These are phyloP conservation scores for Cyclotella choctawhatcheeana DNA, from an alignment of 108 stramenopile genomes.

Conservation along the genomic window DNA sequence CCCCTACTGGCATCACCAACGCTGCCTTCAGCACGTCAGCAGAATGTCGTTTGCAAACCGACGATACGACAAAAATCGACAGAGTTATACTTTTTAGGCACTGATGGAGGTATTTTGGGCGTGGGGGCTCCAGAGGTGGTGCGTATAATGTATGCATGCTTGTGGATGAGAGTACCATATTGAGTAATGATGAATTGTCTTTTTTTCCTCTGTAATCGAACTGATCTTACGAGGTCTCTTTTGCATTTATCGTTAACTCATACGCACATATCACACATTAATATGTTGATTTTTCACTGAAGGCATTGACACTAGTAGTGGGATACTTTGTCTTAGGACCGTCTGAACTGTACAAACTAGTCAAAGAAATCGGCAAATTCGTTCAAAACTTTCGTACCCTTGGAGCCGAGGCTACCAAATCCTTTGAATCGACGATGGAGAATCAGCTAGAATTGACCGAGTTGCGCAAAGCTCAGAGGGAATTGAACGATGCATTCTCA, in stretches of 20 bases:
- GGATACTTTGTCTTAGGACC: conserved; percentile 92
- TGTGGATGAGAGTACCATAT: too few relatives aligned
- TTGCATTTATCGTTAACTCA: not conserved
- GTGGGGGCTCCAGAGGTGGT: conserved; percentile 87
- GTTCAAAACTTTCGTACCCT: conserved; percentile 82
- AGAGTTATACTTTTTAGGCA: conserved; percentile 63
- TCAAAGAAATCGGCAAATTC: conserved; percentile 89
- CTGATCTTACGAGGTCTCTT: too few relatives aligned
- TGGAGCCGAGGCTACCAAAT: conserved; percentile 66
- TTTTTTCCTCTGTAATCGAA: too few relatives aligned
- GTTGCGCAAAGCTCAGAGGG: conserved; percentile 79
- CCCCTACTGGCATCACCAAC: not conserved
- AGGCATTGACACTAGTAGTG: conserved; percentile 75
- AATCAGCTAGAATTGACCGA: conserved; percentile 84
- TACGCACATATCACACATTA: not conserved
- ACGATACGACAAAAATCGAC: not conserved
- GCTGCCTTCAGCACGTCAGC: not conserved
- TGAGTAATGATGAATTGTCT: too few relatives aligned
- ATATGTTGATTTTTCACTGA: too few relatives aligned
- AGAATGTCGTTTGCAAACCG: not conserved
- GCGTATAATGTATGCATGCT: conserved; percentile 24
- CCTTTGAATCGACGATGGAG: conserved; percentile 84
- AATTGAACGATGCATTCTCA: conserved; percentile 85
- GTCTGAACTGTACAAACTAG: conserved; percentile 84
- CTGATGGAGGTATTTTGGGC: conserved; percentile 83